Evolutionary conservation across 352 stramenopile genomes (phyloP), one percentile per base, ranked within the genome.

Genomic region (Globisporangium acanthophoron): DNA sequence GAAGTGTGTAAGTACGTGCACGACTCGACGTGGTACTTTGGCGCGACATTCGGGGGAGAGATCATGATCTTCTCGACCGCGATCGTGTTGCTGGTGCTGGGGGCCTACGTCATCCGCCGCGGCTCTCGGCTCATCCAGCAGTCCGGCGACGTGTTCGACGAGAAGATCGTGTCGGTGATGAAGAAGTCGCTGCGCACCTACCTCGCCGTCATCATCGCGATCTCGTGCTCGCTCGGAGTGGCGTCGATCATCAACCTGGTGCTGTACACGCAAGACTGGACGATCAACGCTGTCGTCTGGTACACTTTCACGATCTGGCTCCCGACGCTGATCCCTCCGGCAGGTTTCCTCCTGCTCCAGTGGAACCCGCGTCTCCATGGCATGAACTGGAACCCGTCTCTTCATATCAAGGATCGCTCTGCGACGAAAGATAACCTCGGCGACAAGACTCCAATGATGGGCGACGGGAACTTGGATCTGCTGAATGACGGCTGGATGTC

Each of bases 251-350:
- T 88, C 59, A 88, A 87, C 58, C 53, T 81, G 3, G 69, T 89
- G 40, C 57, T 92, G 20, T 87, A 92, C 56, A 77, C 66, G 48
- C 73, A 78, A 37, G 71, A 85, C 37, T 80, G 66, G 67, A 79
- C 56, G 24, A 80, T 94, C 52, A 84, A 88, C 56, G 69, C 80
- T 0, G 72, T 94, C 29, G 66, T 89, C 15, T 94, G 85, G 85
- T 91, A 92, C 63, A 64, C 79, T 27, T 87, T 92, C 52, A 88
- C 74, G 11, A 77, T 92, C 48, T 94, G 81, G 78, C 66, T 92
- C 20, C 82, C 80, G 21, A 92, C 76, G 13, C 41, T 94, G 16
- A 71, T 92, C 4, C 85, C 85, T 29, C 77, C 82, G 3, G 73
- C 84, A 18, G 85, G 80, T 0, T 94, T 92, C 66, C 65, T 94